Evolutionary conservation across 2,329 filamentous ascomycete genomes (phyloP).

Genomic region (Cyphellophora attinorum): DNA sequence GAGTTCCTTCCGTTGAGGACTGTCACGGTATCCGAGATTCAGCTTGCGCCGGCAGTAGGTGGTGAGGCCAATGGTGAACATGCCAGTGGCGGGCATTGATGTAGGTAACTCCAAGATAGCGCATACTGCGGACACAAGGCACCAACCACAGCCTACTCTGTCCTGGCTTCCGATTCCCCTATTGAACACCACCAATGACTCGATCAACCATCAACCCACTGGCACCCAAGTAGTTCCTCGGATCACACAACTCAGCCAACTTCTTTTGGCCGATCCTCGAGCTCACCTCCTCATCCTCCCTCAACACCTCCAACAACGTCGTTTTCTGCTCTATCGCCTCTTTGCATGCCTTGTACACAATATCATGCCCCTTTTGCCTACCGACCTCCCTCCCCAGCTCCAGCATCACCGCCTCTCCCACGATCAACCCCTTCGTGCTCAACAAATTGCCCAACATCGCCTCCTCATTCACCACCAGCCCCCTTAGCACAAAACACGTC

Average conservation of each 20-base stretch:
- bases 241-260: conserved; percentile 47
- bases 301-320: conserved; percentile 34
- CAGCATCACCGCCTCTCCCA: conserved; percentile 55
- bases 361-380: conserved; percentile 44
- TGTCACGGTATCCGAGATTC: conserved; percentile 3
- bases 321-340: conserved; percentile 36
- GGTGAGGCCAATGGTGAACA: too few relatives aligned
- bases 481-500: conserved; percentile 43
- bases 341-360: conserved; percentile 47
- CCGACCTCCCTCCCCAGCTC: conserved; percentile 43
- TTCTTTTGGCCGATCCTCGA: conserved; percentile 34
- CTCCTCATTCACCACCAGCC: conserved; percentile 40
- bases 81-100: too few relatives aligned
- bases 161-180: too few relatives aligned
- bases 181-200: too few relatives aligned
- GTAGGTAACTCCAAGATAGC: too few relatives aligned
- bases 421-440: conserved; percentile 44
- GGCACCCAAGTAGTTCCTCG: conserved; percentile 34
- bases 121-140: too few relatives aligned
- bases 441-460: conserved; percentile 43
- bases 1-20: conserved; percentile 5
- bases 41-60: too few relatives aligned
- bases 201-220: conserved; percentile 16
- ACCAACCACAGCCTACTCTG: too few relatives aligned
- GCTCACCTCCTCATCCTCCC: conserved; percentile 30